Evolutionary conservation across 1,139 yeast genomes (phyloP).

Genomic region (Yamadazyma friedrichii): DNA sequence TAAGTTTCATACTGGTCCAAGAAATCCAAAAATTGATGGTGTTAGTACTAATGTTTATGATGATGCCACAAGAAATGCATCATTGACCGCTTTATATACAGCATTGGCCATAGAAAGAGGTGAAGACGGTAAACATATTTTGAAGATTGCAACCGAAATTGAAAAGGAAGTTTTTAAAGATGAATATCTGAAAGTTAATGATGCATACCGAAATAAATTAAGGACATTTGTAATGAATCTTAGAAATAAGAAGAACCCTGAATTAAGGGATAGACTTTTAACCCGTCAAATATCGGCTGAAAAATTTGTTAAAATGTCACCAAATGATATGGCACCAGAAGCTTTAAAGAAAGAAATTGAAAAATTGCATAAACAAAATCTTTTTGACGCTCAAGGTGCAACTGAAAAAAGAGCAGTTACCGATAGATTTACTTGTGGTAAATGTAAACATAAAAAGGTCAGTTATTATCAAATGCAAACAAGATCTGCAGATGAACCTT

Average conservation of each 20-base stretch:
- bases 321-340: slow-evolving; percentile 95
- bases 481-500: slow-evolving; percentile 97
- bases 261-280: slow-evolving; percentile 67
- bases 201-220: slow-evolving; percentile 73
- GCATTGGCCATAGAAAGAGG: slow-evolving; percentile 83
- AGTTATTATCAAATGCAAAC: slow-evolving; percentile 98
- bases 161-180: slow-evolving; percentile 67
- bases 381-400: slow-evolving; percentile 98
- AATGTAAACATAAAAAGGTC: slow-evolving; percentile 95
- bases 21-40: slow-evolving; percentile 82
- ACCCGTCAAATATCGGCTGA: slow-evolving; percentile 63
- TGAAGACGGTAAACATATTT: slow-evolving; percentile 50
- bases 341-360: slow-evolving; percentile 81
- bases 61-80: slow-evolving; percentile 79
- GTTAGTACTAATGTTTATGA: slow-evolving; percentile 67
- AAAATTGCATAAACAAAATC: slow-evolving; percentile 79
- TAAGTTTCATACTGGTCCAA: slow-evolving; percentile 43
- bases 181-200: slow-evolving; percentile 55
- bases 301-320: slow-evolving; percentile 74
- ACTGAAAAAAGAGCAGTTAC: slow-evolving; percentile 94
- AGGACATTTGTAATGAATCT: slow-evolving; percentile 82
- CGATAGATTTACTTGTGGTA: slow-evolving; percentile 95
- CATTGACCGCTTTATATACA: slow-evolving; percentile 79
- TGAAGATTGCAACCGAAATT: slow-evolving; percentile 65
- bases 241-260: slow-evolving; percentile 87